These are phyloP conservation scores for Globisporangium paddicum DNA, from an alignment of 352 stramenopile species.

Conservation along the genomic window DNA sequence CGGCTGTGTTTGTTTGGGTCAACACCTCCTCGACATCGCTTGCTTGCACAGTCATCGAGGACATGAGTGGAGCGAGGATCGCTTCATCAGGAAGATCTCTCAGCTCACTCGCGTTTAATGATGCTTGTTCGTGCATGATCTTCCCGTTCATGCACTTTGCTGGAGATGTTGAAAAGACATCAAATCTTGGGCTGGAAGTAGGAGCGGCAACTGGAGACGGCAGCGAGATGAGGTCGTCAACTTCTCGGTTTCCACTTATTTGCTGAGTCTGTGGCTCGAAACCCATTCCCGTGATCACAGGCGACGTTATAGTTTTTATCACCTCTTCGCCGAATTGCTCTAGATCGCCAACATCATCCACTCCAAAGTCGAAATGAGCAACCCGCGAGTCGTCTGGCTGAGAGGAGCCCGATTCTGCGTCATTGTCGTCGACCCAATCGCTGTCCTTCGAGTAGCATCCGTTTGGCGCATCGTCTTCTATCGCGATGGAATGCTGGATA, in stretches of 20 bases:
- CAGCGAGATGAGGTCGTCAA: constrained; percentile 30
- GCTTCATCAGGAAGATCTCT: background rate
- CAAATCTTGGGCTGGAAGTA: constrained; percentile 1
- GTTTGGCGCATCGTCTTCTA: background rate
- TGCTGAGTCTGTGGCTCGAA: background rate
- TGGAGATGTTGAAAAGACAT: constrained; percentile 9
- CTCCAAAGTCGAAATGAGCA: background rate
- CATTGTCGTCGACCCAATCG: constrained; percentile 1
- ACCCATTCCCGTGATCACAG: background rate
- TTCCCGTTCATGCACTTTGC: background rate
- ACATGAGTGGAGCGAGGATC: background rate
- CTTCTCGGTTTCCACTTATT: background rate
- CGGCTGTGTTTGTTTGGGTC: background rate
- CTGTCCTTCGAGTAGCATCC: background rate
- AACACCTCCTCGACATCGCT: background rate
- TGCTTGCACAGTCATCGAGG: background rate
- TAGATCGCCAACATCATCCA: background rate
- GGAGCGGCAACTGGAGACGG: constrained; percentile 28
- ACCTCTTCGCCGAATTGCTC: background rate
- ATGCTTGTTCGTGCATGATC: background rate
- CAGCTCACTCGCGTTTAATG: background rate
- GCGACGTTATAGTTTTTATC: background rate
- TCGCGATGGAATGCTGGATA: background rate
- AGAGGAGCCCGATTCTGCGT: background rate
- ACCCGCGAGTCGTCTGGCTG: background rate